These are phyloP conservation scores for Candida sithepensis DNA, from an alignment of 805 yeast genomes.

Conservation along the genomic window DNA sequence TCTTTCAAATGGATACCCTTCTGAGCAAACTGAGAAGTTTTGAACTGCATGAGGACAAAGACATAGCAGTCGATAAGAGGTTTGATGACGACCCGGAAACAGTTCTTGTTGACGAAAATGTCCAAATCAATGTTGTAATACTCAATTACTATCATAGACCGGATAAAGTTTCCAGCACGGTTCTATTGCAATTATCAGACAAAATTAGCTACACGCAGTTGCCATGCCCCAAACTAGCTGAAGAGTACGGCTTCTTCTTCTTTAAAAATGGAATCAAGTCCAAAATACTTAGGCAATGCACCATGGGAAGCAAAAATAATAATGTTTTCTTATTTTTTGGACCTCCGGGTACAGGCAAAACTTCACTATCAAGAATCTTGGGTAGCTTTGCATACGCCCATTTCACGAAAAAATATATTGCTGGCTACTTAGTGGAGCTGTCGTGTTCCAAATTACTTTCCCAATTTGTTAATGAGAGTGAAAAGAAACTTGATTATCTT, in stretches of 20 bases:
- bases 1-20: background rate
- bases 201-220: conserved; percentile 7
- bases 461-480: conserved; percentile 45
- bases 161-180: background rate
- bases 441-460: conserved; percentile 42
- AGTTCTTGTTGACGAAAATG: background rate
- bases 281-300: conserved; percentile 6
- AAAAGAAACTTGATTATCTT: conserved; percentile 36
- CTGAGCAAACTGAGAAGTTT: background rate
- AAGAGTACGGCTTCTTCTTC: conserved; percentile 5
- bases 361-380: conserved; percentile 38
- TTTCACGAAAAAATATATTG: conserved; percentile 3
- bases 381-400: conserved; percentile 19
- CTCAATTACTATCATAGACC: background rate
- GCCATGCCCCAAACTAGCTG: conserved; percentile 7
- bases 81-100: background rate
- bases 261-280: conserved; percentile 6
- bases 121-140: background rate
- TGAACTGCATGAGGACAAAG: background rate
- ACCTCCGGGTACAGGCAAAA: conserved; percentile 47
- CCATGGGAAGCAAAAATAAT: background rate
- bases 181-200: background rate
- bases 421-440: conserved; percentile 37
- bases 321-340: conserved; percentile 35
- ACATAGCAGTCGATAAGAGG: too few relatives aligned